Evolutionary conservation across 2,329 filamentous ascomycete species (phyloP).

Genomic region (Fusarium sp.): DNA sequence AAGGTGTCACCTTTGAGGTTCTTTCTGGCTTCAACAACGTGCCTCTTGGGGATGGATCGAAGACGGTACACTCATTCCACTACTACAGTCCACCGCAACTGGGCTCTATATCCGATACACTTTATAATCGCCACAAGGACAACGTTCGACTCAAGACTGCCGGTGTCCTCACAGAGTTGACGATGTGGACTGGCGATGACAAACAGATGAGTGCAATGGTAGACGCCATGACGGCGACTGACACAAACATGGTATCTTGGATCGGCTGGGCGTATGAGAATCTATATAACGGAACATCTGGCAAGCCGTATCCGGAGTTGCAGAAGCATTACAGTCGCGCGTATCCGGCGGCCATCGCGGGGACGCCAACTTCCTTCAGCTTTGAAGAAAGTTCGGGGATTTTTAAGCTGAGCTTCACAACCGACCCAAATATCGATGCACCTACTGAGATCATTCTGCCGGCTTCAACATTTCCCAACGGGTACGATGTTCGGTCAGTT

Average conservation of each 20-base stretch:
- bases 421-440: fast-evolving
- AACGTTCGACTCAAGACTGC: background rate
- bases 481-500: fast-evolving
- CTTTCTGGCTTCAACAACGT: background rate
- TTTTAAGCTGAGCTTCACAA: background rate
- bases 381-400: fast-evolving
- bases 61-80: background rate
- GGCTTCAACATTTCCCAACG: fast-evolving
- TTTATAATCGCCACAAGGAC: fast-evolving
- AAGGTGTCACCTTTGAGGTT: background rate
- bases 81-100: background rate
- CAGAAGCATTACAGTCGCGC: background rate
- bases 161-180: fast-evolving
- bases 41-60: background rate
- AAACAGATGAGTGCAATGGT: background rate
- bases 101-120: fast-evolving
- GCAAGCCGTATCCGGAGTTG: background rate
- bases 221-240: background rate
- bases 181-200: background rate
- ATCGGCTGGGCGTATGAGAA: constrained; percentile 4
- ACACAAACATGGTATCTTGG: background rate
- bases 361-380: fast-evolving
- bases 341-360: background rate
- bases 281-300: background rate
- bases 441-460: fast-evolving